phyloP scores from a whole-genome alignment of 306 rosid species.

The Macrotyloma uniflorum region DNA sequence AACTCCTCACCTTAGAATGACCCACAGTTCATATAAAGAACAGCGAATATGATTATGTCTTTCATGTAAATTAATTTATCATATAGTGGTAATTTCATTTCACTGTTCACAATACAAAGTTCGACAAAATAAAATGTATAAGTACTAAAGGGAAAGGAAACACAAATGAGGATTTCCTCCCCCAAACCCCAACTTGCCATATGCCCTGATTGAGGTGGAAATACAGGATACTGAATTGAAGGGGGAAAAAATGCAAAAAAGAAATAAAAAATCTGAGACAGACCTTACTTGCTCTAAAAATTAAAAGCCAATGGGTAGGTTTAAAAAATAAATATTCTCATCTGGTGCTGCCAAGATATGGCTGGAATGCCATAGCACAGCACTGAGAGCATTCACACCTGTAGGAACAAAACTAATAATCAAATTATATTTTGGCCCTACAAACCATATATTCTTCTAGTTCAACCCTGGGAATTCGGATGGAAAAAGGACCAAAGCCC shows the following conservation, averaged over 20 bases:
- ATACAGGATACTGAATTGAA: neutral
- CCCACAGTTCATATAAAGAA: neutral
- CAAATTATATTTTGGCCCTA: neutral
- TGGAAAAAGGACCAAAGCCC: neutral
- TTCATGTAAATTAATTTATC: neutral
- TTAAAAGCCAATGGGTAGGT: neutral
- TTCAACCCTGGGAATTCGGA: too few relatives aligned
- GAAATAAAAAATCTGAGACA: neutral
- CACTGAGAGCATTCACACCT: neutral
- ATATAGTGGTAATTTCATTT: neutral
- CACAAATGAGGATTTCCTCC: neutral
- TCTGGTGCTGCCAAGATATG: neutral
- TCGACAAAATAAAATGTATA: neutral
- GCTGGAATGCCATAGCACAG: neutral
- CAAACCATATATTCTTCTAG: too few relatives aligned
- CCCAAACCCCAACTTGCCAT: neutral
- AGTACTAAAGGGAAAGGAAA: neutral
- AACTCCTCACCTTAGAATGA: neutral
- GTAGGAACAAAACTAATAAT: neutral
- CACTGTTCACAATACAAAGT: neutral
- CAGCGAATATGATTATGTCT: neutral
- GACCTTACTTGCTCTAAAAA: neutral
- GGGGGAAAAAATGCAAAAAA: neutral
- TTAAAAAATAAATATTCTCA: neutral
- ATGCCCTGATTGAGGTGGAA: constrained; percentile 8